Evolutionary conservation across 805 yeast genomes (phyloP), one percentile per base, ranked within the genome.

Genomic region (Yamadazyma paraphyllophila): DNA sequence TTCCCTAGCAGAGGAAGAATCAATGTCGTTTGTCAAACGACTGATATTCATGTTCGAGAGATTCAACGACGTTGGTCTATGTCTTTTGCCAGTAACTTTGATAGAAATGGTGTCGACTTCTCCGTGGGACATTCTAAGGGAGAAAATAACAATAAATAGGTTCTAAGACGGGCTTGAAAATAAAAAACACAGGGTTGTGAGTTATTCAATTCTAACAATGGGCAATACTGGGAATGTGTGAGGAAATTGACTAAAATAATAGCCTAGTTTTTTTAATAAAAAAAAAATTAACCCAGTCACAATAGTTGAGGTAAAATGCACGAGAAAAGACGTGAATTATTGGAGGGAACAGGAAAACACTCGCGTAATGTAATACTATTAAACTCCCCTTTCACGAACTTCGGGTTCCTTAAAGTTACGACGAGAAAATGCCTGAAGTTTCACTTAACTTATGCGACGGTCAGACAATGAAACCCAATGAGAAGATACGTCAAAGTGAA

Each of bases 41-140:
- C 25, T 24, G 15, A 36, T 43, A 26, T 39, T 32, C 45, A 40
- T 40, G 20, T 43, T 36, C 1, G 52, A 43, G 12, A 54, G 42
- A 27, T 54, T 45, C 25, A 54, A 43, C 4, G 55, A 43, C 12
- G 36, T 26, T 6, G 57, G 57, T 41, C 49, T 44, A 44, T 49
- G 55, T 38, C 49, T 48, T 37, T 42, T 38, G 7, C 32, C 27
- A 11, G 46, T n/a, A 17, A 38, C 16, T 33, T 39, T 34, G 6
- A 44, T 17, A 12, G 51, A 39, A 32, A 37, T 30, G 27, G 44
- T 43, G 24, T 36, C 52, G 10, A 49, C 49, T 40, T 46, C 47
- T 14, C 52, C 49, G 26, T 39, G 47, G 2, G 52, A 49, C 52
- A 49, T 49, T 13, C 14, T 33, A 26, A 4, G 10, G 14, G 40